phyloP scores from a whole-genome alignment of 768 basidiomycete genomes.

The Hypholoma fasciculare region DNA sequence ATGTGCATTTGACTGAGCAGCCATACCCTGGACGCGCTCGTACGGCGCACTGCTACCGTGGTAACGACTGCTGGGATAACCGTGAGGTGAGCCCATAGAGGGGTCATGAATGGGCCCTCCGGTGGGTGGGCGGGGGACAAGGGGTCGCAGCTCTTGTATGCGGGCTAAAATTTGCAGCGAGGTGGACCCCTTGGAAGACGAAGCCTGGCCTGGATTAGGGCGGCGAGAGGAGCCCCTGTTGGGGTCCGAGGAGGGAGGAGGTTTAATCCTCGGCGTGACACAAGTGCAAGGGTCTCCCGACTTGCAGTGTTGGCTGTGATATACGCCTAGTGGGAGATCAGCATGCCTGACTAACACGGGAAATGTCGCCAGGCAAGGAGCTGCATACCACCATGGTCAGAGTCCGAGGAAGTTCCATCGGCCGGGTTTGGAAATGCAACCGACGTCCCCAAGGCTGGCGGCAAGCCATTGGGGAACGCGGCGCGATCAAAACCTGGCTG shows the following conservation, averaged over 20 bases:
- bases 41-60: constrained; percentile 67
- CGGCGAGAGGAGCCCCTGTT: constrained; percentile 7
- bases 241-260: constrained; percentile 15
- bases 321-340: constrained; percentile 47
- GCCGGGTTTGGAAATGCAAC: constrained; percentile 44
- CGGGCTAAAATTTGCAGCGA: constrained; percentile 57
- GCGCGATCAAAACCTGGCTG: constrained; percentile 63
- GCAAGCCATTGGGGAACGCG: constrained; percentile 81
- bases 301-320: constrained; percentile 45
- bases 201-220: neutral
- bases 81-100: constrained; percentile 42
- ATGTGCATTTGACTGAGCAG: constrained; percentile 28
- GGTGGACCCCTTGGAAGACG: constrained; percentile 8
- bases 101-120: constrained; percentile 40
- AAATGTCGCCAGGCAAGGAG: constrained; percentile 43
- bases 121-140: constrained; percentile 59
- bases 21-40: constrained; percentile 59
- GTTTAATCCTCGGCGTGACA: constrained; percentile 47
- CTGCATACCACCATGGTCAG: constrained; percentile 67
- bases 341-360: constrained; percentile 36
- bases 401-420: constrained; percentile 56
- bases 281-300: constrained; percentile 58
- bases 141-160: constrained; percentile 65
- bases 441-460: constrained; percentile 68
- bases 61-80: constrained; percentile 45